Percentiles rank a stretch among this genome's conserved stretches.
Conservation (phyloP, 192 early-diverging fungal genomes). For the Chytriomyces hyalinus region DNA sequence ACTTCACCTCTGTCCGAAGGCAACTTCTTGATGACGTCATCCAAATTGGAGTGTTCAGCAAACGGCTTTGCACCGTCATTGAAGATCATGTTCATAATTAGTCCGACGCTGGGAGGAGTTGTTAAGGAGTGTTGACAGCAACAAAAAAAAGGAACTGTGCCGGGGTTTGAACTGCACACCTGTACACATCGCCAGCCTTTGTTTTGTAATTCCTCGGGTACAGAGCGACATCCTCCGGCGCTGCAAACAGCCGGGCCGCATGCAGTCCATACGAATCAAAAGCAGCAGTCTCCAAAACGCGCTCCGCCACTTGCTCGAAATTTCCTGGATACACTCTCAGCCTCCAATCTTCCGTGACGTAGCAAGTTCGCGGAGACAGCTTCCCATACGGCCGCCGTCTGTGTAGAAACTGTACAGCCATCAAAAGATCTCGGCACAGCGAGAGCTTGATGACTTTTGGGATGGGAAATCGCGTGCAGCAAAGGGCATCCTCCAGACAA, state of each 20-base stretch:
- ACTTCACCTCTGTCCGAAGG: neutral
- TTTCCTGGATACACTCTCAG: constrained; percentile 24
- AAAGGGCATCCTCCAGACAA: constrained; percentile 27
- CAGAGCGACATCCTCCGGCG: constrained; percentile 17
- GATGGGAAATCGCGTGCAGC: constrained; percentile 11
- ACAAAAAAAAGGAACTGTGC: neutral
- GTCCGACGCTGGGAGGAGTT: neutral
- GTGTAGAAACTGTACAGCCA: constrained; percentile 16
- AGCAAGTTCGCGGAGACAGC: constrained; percentile 8
- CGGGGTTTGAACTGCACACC: neutral
- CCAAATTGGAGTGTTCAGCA: constrained; percentile 6
- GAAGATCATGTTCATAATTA: constrained; percentile 28
- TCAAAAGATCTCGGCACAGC: constrained; percentile 24
- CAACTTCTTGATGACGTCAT: neutral
- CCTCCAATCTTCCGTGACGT: constrained; percentile 29
- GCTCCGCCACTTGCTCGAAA: neutral
- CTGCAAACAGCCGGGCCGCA: neutral
- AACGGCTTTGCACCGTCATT: constrained; percentile 22
- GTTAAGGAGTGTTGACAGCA: neutral
- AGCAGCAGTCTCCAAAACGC: neutral
- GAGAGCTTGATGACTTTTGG: constrained; percentile 23
- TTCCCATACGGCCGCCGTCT: constrained; percentile 2
- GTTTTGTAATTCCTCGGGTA: neutral
- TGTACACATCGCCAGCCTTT: constrained; percentile 32
- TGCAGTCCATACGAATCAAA: constrained; percentile 10